A percentile compares a stretch with the other conserved stretches of the same genome.
Evolutionary conservation across 805 yeast species (phyloP).

Genomic region (Peterozyma xylosa): DNA sequence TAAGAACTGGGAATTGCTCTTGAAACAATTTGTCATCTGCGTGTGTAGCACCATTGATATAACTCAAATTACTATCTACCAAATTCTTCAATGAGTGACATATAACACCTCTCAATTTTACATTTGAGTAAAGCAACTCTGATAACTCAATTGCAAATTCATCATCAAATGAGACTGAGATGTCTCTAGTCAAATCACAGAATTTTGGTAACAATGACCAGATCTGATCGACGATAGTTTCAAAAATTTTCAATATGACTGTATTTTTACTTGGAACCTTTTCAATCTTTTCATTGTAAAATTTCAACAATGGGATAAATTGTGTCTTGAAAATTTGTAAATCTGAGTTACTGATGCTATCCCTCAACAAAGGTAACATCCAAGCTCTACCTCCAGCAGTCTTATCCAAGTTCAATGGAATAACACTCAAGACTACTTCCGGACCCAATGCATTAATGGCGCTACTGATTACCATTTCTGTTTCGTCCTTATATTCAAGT

Average conservation of each 20-base stretch:
- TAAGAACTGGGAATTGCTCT: slow-evolving; percentile 49
- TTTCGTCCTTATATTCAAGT: slow-evolving; percentile 61
- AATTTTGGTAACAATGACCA: slow-evolving; percentile 90
- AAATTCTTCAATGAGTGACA: slow-evolving; percentile 75
- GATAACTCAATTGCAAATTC: slow-evolving; percentile 73
- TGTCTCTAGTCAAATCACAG: slow-evolving; percentile 79
- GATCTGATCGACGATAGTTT: slow-evolving; percentile 82
- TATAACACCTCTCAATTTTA: slow-evolving; percentile 69
- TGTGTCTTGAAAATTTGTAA: slow-evolving; percentile 54
- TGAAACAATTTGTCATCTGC: slow-evolving; percentile 52
- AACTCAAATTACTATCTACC: slow-evolving; percentile 68
- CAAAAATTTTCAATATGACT: slow-evolving; percentile 67
- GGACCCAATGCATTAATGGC: slow-evolving; percentile 84
- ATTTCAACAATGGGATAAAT: slow-evolving; percentile 58
- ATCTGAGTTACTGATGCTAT: slow-evolving; percentile 67
- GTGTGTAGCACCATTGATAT: slow-evolving; percentile 49
- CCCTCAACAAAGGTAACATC: slow-evolving; percentile 87
- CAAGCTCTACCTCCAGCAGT: slow-evolving; percentile 82
- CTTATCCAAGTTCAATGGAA: slow-evolving; percentile 73
- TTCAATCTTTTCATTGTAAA: slow-evolving; percentile 42
- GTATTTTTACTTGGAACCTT: slow-evolving; percentile 43
- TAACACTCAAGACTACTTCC: slow-evolving; percentile 59
- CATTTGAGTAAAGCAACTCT: slow-evolving; percentile 65
- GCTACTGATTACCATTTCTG: slow-evolving; percentile 74
- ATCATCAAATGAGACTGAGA: slow-evolving; percentile 55